Base-by-base conservation (phyloP, 768 basidiomycete species). In the Rhizopogon rudus region DNA sequence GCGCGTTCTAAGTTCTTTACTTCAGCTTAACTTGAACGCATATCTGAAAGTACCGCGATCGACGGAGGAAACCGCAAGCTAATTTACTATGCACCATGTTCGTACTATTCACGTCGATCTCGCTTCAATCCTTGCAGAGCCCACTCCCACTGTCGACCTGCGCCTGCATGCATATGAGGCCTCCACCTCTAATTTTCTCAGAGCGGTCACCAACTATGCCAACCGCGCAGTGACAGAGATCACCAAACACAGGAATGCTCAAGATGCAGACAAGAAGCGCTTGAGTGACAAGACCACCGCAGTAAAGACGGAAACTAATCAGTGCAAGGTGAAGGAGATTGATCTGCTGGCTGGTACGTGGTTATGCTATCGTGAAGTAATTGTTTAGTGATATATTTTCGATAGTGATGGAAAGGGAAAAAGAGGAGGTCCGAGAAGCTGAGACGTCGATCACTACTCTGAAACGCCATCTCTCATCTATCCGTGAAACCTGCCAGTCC, bases 301-400 rank as follows among this genome's bases (percentile, higher is more conserved):
- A 7, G 75, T 83, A 0, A 88, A 93, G 65, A 63, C 74, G 0
- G 87, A 92, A 68, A 93, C 81, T 2, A 84, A 82, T 52, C 75
- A 84, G 43, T 92, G 88, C 71, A 89, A 92, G 61, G 65, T 88
- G 51, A 80, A 77, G 62, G 93, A 94, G 70, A 86, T 91, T 31
- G 86, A 90, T 51, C 77, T 95, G 53, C 77, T 91, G 2, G 80
- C 82, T 54, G 81, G 92, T 93, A 67, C n/a, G 81, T 73, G 22
- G 3, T 44, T 20, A 35, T 53, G 17, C 22, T 60, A 4, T 40
- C 25, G 10, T 8, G n/a, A 37, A 7, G 4, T 16, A 16, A 9
- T 45, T 37, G 46, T 13, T n/a, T 44, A 40, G 22, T 10, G 44
- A 28, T 25, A 5, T 37, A 40, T 43, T 6, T 14, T 31, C 31